These are phyloP conservation scores for Medicago ruthenica DNA, from an alignment of 306 rosid species.

Conservation along the genomic window DNA sequence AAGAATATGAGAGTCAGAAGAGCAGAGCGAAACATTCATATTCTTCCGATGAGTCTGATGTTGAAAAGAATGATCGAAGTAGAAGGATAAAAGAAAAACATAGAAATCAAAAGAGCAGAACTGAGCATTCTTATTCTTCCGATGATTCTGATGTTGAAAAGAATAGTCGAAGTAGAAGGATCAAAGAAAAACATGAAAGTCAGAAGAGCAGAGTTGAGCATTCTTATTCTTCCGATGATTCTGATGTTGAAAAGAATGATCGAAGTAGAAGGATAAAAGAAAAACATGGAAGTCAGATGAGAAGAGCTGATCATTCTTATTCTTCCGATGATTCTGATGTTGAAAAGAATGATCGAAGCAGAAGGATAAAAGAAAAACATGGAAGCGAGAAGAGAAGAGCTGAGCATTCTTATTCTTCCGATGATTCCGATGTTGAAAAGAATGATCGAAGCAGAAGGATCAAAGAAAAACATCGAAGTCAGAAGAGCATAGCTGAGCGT, in stretches of 20 bases:
- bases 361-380: constrained; percentile 39
- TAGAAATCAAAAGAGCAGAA: constrained; percentile 6
- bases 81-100: constrained; percentile 40
- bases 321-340: constrained; percentile 47
- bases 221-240: background rate
- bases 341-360: constrained; percentile 33
- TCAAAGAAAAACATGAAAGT: constrained; percentile 36
- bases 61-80: constrained; percentile 33
- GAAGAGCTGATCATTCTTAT: constrained; percentile 36
- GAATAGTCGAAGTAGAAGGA: constrained; percentile 36
- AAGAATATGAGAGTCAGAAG: constrained; percentile 37
- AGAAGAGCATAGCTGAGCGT: constrained; percentile 21
- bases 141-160: constrained; percentile 43
- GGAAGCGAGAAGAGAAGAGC: constrained; percentile 7
- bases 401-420: constrained; percentile 40
- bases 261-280: background rate
- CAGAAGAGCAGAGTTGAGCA: constrained; percentile 22
- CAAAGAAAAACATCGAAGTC: constrained; percentile 38
- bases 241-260: background rate
- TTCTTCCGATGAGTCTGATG: constrained; percentile 37
- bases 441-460: constrained; percentile 36
- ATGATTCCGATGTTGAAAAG: constrained; percentile 41
- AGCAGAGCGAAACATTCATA: background rate
- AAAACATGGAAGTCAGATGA: constrained; percentile 23
- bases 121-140: constrained; percentile 38